Evolutionary conservation across 768 basidiomycete species (phyloP), one percentile per base, ranked within the genome.

Genomic region (Xerocomus potaroensis): DNA sequence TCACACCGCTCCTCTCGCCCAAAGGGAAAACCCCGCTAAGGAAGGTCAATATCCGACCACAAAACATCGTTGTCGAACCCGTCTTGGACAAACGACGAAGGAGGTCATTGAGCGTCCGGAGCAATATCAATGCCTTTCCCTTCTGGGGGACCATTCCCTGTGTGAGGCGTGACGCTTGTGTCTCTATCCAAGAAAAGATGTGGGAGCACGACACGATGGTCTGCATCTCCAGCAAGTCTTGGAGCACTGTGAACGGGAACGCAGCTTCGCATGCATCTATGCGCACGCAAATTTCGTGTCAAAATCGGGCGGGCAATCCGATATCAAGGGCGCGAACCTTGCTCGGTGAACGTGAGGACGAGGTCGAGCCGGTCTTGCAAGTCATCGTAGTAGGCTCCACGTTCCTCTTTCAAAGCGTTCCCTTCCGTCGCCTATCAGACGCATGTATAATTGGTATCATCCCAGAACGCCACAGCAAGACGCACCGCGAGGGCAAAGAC

Each of bases 1-100:
- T 96, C 27, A 95, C 92, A 26, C 92, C 91, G 62, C 90, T 92
- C 41, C 91, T 72, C 64, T 95, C 92, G 3, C 88, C 87, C 8
- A 96, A 66, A 6, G 90, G 87, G 61, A 92, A 95, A 2, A 91
- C 88, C 2, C 79, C 80, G 49, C 86, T 88, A 41, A 95, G 69
- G 64, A 94, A 93, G 1, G 86, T 85, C 62, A 92, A 72, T 60
- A 96, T 94, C 2, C 91, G 79, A 5, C 92, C 93, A 57, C 87
- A 90, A 66, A 96, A 91, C 55, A 85, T 79, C 18, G 90, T 91
- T 43, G 85, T 89, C 5, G 81, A 76, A 16, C 86, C 87, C 64
- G 83, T 86, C 67, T 93, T 93, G 32, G 90, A 93, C 10, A 95
- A 73, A 1, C 91, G 80, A 8, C 91, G 78, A 2, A 95, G 73